Evolutionary conservation across 2,329 filamentous ascomycete genomes (phyloP), one percentile per base, ranked within the genome.

Genomic region (Phialophora chinensis): DNA sequence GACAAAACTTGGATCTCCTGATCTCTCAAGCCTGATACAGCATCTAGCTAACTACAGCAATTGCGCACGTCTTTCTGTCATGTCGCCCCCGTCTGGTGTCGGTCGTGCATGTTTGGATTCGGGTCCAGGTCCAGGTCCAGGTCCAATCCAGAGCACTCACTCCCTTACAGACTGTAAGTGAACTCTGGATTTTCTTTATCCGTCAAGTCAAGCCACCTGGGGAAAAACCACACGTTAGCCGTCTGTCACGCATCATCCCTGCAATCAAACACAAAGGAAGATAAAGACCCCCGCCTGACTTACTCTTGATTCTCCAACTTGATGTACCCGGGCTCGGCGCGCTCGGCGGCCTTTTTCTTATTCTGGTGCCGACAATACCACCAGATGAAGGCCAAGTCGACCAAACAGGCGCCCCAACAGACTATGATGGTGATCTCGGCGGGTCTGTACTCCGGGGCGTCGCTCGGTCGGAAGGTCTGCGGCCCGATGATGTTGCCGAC

Each of bases 101-200:
- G 12, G 35, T 38, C 38, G 38, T 7, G 38, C 38, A 42, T 7
- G 38, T 42, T 17, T 14, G 17, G 33, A 35, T 11, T 35, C 33
- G 33, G 33, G 31, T 33, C 3, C 29, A 29, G 29, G 29, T 29
- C 6, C 31, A 33, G 31, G 4, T 33, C 11, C 31, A 33, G 10
- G 1, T 33, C 11, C 31, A 11, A 12, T 11, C 33, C 33, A 35
- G 10, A 35, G 11, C 33, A 11, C 33, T 35, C n/a, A n/a, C n/a
- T 11, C 44, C 47, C 33, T 75, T 78, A 86, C 56, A 87, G 67
- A 23, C 81, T 83, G 74, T 91, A 91, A 0, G 85, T 76, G 73
- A 91, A 90, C 74, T 90, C 85, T 1, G 81, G 79, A 67, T 89
- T 91, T 79, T 91, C 88, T 63, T 81, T 78, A 73, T 91, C 88